Base-by-base conservation (phyloP, 805 yeast species). In the Danielia oregonensis region DNA sequence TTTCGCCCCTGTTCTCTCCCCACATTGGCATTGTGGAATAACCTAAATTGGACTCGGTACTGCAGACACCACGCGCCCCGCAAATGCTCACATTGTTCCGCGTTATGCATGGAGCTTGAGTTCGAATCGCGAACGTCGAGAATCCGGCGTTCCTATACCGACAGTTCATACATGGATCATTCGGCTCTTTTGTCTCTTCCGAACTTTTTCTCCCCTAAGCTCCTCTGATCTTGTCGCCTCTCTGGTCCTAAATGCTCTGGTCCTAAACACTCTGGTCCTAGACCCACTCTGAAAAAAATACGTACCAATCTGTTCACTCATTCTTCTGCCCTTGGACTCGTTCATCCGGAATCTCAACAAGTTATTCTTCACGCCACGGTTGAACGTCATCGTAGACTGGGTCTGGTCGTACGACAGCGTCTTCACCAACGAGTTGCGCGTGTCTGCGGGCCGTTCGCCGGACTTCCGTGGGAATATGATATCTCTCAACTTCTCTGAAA, bases 341-440 rank as follows among this genome's bases (percentile, higher is more conserved):
- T 30, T 42, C 22, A 32, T 17, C 17, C 37, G 38, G 23, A 39
- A 28, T 27, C 44, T 46, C 16, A 47, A 14, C 14, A 49, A 17
- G 11, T 39, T 42, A 29, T 40, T 44, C 26, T 43, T 34, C 12
- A 40, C 54, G 26, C 54, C 57, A 28, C 70, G 50, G 17, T 46
- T 45, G 11, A 42, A 41, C 5, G 70, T 63, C 55, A 65, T 54
- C 24, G 42, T 41, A 35, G 63, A 54, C 42, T 58, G 61, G 6
- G 70, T 65, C 40, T 63, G 70, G 37, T 66, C 72, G 36, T 39
- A 64, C 25, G 61, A 54, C 29, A 33, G 36, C 5, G 60, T 49
- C 26, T 49, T 44, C 23, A 40, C 28, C 36, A 46, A 34, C 15
- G n/a, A 18, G 14, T 44, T 24, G 18, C 21, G 29, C 29, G 13